These are phyloP conservation scores for Hirsutella minnesotensis DNA, from an alignment of 2,329 filamentous ascomycete species.

Conservation along the genomic window DNA sequence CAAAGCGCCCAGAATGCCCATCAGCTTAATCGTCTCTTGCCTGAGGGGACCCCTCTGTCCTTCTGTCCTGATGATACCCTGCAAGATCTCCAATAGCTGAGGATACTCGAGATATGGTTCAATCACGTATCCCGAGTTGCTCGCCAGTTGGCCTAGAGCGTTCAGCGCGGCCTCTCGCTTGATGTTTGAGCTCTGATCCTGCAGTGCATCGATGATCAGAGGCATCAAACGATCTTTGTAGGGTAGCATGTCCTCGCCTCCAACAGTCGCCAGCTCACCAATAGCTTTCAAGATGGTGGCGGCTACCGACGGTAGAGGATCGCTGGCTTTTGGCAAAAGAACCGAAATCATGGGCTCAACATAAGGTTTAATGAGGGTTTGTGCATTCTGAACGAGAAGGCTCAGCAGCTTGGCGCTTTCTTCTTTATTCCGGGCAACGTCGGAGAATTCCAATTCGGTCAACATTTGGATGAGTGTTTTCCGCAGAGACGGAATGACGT, in stretches of 20 bases:
- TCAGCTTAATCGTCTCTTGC: slow-evolving; percentile 90
- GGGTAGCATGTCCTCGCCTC: slow-evolving; percentile 82
- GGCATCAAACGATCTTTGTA: slow-evolving; percentile 92
- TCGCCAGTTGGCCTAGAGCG: slow-evolving; percentile 83
- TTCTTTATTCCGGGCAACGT: slow-evolving; percentile 87
- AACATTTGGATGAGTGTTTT: slow-evolving; percentile 94
- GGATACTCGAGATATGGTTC: slow-evolving; percentile 92
- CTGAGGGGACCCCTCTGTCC: slow-evolving; percentile 70
- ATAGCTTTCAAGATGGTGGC: slow-evolving; percentile 93
- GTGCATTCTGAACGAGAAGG: slow-evolving; percentile 84
- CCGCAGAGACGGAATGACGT: slow-evolving; percentile 88
- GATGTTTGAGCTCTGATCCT: slow-evolving; percentile 80
- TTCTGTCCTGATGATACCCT: slow-evolving; percentile 89
- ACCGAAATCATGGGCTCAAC: slow-evolving; percentile 94
- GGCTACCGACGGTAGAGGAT: slow-evolving; percentile 76
- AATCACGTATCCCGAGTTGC: slow-evolving; percentile 96
- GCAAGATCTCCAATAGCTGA: slow-evolving; percentile 80
- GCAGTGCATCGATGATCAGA: slow-evolving; percentile 83
- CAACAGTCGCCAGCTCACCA: slow-evolving; percentile 86
- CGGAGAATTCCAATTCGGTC: slow-evolving; percentile 92
- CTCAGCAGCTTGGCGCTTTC: slow-evolving; percentile 91
- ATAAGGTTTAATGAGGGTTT: slow-evolving; percentile 87
- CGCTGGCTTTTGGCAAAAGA: slow-evolving; percentile 82
- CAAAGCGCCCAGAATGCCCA: slow-evolving; percentile 87
- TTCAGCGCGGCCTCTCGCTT: slow-evolving; percentile 88